These are phyloP conservation scores for Sphaerulina vaccinii DNA, from an alignment of 2,329 filamentous ascomycete species.

Conservation along the genomic window DNA sequence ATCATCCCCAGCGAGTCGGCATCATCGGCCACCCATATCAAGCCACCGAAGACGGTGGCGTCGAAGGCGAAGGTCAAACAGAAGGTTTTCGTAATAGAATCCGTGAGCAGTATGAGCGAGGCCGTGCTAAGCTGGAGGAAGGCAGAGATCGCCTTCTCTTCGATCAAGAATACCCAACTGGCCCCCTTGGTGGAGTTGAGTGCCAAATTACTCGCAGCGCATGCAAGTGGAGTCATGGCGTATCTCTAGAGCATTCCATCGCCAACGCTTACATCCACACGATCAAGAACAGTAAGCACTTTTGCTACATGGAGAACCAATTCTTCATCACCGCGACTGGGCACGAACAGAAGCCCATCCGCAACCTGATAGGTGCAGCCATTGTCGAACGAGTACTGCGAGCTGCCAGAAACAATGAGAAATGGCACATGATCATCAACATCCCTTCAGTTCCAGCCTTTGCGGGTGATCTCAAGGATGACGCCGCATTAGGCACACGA, in stretches of 20 bases:
- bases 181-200: conserved; percentile 66
- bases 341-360: conserved; percentile 67
- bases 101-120: conserved; percentile 30
- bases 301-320: conserved; percentile 61
- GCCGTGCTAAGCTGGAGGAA: conserved; percentile 29
- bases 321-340: conserved; percentile 85
- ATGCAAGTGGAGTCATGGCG: conserved; percentile 59
- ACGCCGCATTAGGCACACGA: conserved; percentile 71
- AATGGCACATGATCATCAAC: conserved; percentile 72
- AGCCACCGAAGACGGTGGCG: conserved; percentile 26
- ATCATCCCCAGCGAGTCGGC: conserved; percentile 38
- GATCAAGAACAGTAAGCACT: conserved; percentile 83
- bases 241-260: conserved; percentile 71
- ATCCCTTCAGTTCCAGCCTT: conserved; percentile 82
- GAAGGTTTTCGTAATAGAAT: conserved; percentile 36
- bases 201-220: conserved; percentile 71
- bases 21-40: conserved; percentile 37
- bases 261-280: conserved; percentile 92
- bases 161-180: conserved; percentile 28
- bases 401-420: conserved; percentile 63
- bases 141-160: conserved; percentile 22
- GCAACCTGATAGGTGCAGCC: conserved; percentile 74
- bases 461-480: conserved; percentile 72
- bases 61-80: conserved; percentile 33
- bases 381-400: conserved; percentile 75